Conservation (phyloP, 345 rosid species). For the Jatropha curcas region DNA sequence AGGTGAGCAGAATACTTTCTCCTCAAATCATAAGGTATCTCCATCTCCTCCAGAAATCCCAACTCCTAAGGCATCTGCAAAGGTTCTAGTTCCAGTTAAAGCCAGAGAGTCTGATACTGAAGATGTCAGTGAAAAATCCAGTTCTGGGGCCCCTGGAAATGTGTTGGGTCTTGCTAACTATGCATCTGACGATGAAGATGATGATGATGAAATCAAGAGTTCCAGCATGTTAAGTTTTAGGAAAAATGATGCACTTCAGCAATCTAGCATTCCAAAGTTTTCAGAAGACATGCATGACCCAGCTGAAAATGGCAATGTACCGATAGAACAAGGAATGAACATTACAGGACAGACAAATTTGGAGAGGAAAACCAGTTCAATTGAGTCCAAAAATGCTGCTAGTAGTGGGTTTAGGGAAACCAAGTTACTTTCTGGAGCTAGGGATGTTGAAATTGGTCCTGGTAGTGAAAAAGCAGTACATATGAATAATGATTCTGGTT, state of each 20-base stretch:
- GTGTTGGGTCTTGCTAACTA: constrained; percentile 90
- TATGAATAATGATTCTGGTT: constrained; percentile 27
- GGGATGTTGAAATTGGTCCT: constrained; percentile 27
- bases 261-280: constrained; percentile 35
- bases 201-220: constrained; percentile 50
- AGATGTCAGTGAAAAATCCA: constrained; percentile 47
- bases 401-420: constrained; percentile 22
- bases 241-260: constrained; percentile 34
- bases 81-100: constrained; percentile 48
- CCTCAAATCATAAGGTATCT: constrained; percentile 41
- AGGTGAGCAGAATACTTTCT: constrained; percentile 39
- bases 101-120: constrained; percentile 37
- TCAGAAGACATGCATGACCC: constrained; percentile 30
- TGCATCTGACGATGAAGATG: constrained; percentile 82
- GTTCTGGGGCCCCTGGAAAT: constrained; percentile 65
- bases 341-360: constrained; percentile 13
- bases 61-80: constrained; percentile 51
- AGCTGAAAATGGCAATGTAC: constrained; percentile 41
- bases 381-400: constrained; percentile 24
- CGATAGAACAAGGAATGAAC: constrained; percentile 30
- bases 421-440: constrained; percentile 6
- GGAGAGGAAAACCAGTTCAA: constrained; percentile 23
- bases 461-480: constrained; percentile 28
- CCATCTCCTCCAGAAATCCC: constrained; percentile 41
- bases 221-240: constrained; percentile 32